Evolutionary conservation across 2,329 filamentous ascomycete species (phyloP).

Genomic region (Cercospora janseana): DNA sequence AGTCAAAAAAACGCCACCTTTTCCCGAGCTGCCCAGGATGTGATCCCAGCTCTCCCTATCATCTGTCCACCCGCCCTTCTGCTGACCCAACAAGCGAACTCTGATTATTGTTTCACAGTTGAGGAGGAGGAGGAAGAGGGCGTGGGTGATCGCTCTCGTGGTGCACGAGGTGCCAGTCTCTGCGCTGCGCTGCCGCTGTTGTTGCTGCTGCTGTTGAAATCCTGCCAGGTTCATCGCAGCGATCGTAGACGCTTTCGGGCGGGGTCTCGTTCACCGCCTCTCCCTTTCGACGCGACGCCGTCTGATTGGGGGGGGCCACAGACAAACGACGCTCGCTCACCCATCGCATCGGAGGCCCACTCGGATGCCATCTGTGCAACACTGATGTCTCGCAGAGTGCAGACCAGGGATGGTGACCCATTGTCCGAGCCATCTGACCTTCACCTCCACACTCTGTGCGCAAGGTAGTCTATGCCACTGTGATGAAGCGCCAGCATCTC

Average conservation of each 20-base stretch:
- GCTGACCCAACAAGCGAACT: conserved; percentile 16
- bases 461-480: conserved; percentile 6
- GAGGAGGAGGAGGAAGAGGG: conserved; percentile 8
- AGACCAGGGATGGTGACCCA: conserved; percentile 20
- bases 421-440: conserved; percentile 25
- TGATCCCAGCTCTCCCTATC: conserved; percentile 16
- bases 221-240: conserved; percentile 7
- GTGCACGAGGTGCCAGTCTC: conserved; percentile 22
- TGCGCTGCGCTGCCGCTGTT: background rate
- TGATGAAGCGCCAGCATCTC: conserved; percentile 13
- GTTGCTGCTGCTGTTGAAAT: conserved; percentile 3
- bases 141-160: conserved; percentile 13
- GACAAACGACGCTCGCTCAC: conserved; percentile 20
- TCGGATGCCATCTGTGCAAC: conserved; percentile 23
- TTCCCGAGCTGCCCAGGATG: conserved; percentile 24
- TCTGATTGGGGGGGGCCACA: conserved; percentile 24
- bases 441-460: background rate
- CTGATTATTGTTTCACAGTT: conserved; percentile 14
- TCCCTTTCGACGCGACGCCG: conserved; percentile 8
- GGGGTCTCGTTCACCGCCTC: conserved; percentile 22
- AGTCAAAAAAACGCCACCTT: conserved; percentile 28
- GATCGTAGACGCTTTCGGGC: conserved; percentile 14
- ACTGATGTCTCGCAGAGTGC: conserved; percentile 22
- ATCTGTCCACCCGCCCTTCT: conserved; percentile 15
- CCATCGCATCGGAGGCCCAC: conserved; percentile 21